Evolutionary conservation across 2,329 filamentous ascomycete species (phyloP), one percentile per base, ranked within the genome.

Genomic region (Exophiala aquamarina): DNA sequence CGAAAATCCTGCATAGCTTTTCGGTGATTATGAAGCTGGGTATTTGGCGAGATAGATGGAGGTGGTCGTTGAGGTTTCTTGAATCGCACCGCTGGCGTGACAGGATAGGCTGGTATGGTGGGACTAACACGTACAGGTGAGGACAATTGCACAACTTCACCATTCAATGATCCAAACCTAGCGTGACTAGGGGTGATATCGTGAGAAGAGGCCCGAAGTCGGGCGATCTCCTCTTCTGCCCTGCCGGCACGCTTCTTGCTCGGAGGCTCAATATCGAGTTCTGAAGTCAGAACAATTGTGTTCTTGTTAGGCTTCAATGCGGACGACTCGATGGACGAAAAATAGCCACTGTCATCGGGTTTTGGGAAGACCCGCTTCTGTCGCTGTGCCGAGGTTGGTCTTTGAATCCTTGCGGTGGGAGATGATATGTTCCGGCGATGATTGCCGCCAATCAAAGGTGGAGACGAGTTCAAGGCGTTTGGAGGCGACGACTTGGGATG

Each of bases 341-440:
- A 95, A 68, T 97, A 98, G 32, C 93, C 93, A 64, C 92, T 97
- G 68, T 98, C 93, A 61, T 87, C 89, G 74, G 94, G 85, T 10
- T 86, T 85, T 21, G 81, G 80, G 60, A 87, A 82, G 66, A 89
- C 92, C 57, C 87, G 84, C 70, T 88, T 89, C 41, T 82, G 82
- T 41, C 75, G 71, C 23, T 71, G 75, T 34, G 77, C 77, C n/a
- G 87, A 87, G 15, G 84, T 84, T 31, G 77, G 47, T 13, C 46
- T 50, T 29, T 48, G 34, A 29, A 55, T 43, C 71, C 29, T 77
- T 72, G 37, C 40, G 79, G 76, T 18, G 21, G 86, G 84, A 23
- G 90, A 89, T 14, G 92, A 89, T 21, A 68, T 69, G 5, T 91
- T 94, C 55, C 81, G 81, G 47, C 67, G 52, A 66, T 74, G 60